Conservation (phyloP, 805 yeast genomes). For the Brettanomyces anomalus region DNA sequence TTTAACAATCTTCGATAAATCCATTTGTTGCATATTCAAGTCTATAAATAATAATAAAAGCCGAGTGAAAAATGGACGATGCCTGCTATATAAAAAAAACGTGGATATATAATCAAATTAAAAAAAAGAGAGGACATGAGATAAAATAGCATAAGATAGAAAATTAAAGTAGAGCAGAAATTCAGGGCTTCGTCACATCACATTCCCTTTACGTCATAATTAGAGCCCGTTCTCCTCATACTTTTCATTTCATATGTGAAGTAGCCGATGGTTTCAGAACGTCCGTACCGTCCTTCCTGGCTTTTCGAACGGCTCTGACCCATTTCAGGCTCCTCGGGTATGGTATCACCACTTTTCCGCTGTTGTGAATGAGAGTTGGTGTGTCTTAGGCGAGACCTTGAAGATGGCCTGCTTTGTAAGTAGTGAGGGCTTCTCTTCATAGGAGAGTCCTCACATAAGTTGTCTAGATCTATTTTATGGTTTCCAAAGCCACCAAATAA, state of each 20-base stretch:
- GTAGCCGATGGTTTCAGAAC: conserved; percentile 20
- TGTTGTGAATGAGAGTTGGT: background rate
- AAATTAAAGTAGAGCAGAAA: too few species aligned
- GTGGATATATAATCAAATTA: too few species aligned
- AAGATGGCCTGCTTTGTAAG: conserved; percentile 4
- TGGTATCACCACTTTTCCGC: background rate
- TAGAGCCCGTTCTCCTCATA: too few species aligned
- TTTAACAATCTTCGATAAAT: background rate
- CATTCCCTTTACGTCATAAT: too few species aligned
- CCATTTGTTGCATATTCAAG: background rate
- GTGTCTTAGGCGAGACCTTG: conserved; percentile 2
- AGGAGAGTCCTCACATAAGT: conserved; percentile 13
- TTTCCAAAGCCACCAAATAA: conserved; percentile 21
- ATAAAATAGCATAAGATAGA: too few species aligned
- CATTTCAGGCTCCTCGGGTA: background rate
- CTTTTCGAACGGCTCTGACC: background rate
- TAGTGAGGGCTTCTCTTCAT: background rate
- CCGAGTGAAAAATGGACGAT: background rate
- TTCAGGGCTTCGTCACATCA: too few species aligned
- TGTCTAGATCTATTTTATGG: conserved; percentile 16
- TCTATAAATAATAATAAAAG: background rate
- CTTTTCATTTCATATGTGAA: conserved; percentile 5
- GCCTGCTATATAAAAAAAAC: too few species aligned
- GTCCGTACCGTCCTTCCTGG: conserved; percentile 11
- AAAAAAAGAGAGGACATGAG: too few species aligned